Base-by-base conservation (phyloP, 345 rosid genomes). In the Cardiospermum halicacabum region DNA sequence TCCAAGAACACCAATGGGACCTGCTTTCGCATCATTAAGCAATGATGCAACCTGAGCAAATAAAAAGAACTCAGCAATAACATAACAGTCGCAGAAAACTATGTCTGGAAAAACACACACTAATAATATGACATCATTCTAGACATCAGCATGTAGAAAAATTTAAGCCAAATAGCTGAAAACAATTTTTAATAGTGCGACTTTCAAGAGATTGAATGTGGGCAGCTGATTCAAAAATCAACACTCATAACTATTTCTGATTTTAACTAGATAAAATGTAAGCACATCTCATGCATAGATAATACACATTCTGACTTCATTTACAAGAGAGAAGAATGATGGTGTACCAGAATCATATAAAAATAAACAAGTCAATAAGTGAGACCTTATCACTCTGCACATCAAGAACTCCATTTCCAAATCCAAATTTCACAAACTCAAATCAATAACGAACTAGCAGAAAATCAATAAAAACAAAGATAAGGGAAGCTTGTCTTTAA, bases 1-100 rank as follows among this genome's bases (percentile, higher is more conserved):
- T 24, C 87, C 89, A 58, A 82, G 63, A 27, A 78, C 85, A 76
- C 83, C 91, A 77, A 94, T 75, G 66, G 97, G 88, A 71, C 96
- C 95, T 10, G 91, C 73, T 71, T 88, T 81, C 30, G 92, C 99
- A 80, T 89, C 96, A 64, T 80, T 79, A 69, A 91, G 74, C 82
- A 94, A 80, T 36, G 95, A 78, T 22, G 79, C 71, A 47, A 87
- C 92, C 99, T 94, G 31, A 30, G 11, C 57, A 21, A 27, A 47
- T 28, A 37, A 48, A 56, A 40, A 53, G 50, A 32, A 11, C 40
- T 58, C 64, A 64, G 69, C 57, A 62, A 64, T 7, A 4, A 26
- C 51, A 47, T 16, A 16, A 18, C 2, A 13, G 57, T 67, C 62
- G 57, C 11, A 34, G 45, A 58, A 18, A 49, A 24, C 30, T 16